Percentiles rank a stretch among this genome's conserved stretches.
phyloP scores from a whole-genome alignment of 805 yeast species.

The Starmerella tilneyi region DNA sequence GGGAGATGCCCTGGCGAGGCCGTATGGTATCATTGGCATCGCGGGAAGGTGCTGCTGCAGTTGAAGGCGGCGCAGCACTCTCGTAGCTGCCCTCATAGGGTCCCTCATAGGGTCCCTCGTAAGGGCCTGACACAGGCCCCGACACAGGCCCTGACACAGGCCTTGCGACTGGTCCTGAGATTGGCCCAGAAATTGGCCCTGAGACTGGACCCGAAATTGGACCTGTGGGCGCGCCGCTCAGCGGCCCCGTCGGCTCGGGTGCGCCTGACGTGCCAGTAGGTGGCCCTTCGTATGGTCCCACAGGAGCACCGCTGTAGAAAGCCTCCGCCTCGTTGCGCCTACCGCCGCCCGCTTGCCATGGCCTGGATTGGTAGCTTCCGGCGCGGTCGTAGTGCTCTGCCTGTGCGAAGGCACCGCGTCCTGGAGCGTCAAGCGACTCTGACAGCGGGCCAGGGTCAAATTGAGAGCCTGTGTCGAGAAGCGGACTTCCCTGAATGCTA shows the following conservation, averaged over 20 bases:
- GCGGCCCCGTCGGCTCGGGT: background rate
- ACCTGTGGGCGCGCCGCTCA: background rate
- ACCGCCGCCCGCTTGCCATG: no score
- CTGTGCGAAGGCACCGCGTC: background rate
- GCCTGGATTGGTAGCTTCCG: no score
- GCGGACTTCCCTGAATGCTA: slow-evolving; percentile 24
- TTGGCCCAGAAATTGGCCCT: background rate
- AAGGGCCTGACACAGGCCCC: background rate
- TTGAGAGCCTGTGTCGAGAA: slow-evolving; percentile 17
- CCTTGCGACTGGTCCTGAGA: background rate
- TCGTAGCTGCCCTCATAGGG: background rate
- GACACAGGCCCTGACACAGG: background rate
- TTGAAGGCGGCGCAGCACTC: no score
- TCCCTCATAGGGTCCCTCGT: background rate
- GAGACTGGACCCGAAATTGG: background rate
- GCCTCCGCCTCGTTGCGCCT: no score
- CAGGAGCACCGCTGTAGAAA: background rate
- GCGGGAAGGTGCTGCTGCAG: no score
- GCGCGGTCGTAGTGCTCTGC: slow-evolving; percentile 3
- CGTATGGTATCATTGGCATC: no score
- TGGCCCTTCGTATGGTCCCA: slow-evolving; percentile 1
- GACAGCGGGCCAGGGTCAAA: slow-evolving; percentile 1
- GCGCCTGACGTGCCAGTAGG: background rate
- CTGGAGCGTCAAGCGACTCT: background rate
- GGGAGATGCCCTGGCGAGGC: background rate